These are phyloP conservation scores for Zychaea mexicana DNA, from an alignment of 371 early-diverging fungal genomes.

Conservation along the genomic window DNA sequence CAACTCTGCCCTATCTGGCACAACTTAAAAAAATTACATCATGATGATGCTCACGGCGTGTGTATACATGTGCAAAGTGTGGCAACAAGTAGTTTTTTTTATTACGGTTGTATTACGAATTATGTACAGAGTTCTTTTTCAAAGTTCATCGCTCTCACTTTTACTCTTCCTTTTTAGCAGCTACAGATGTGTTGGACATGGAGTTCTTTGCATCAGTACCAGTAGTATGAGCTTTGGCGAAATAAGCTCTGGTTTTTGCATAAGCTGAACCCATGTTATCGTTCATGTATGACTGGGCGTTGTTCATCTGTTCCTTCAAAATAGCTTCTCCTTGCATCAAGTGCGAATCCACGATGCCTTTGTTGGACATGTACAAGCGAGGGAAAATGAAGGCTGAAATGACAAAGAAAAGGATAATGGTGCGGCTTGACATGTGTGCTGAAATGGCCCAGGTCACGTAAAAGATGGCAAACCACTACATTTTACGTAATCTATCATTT, in stretches of 20 bases:
- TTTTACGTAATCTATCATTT: not conserved
- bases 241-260: constrained; percentile 10
- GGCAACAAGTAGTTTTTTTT: too few species aligned
- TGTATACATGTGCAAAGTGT: too few species aligned
- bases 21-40: too few species aligned
- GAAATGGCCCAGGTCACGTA: constrained; percentile 43
- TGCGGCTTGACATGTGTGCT: constrained; percentile 37
- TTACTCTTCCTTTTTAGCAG: constrained; percentile 11
- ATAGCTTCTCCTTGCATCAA: constrained; percentile 39
- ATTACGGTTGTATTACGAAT: too few species aligned
- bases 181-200: constrained; percentile 5
- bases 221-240: constrained; percentile 15
- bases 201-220: constrained; percentile 22
- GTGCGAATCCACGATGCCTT: constrained; percentile 44
- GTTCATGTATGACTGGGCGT: constrained; percentile 5
- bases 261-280: constrained; percentile 8
- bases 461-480: constrained; percentile 35
- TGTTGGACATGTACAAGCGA: constrained; percentile 40
- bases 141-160: too few species aligned
- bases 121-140: too few species aligned
- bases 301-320: constrained; percentile 10
- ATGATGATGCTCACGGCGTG: too few species aligned
- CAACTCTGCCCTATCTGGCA: too few species aligned
- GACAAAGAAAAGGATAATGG: constrained; percentile 24
- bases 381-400: constrained; percentile 42